Base-by-base conservation (phyloP, 495 filamentous ascomycete genomes). In the Podospora anserina region DNA sequence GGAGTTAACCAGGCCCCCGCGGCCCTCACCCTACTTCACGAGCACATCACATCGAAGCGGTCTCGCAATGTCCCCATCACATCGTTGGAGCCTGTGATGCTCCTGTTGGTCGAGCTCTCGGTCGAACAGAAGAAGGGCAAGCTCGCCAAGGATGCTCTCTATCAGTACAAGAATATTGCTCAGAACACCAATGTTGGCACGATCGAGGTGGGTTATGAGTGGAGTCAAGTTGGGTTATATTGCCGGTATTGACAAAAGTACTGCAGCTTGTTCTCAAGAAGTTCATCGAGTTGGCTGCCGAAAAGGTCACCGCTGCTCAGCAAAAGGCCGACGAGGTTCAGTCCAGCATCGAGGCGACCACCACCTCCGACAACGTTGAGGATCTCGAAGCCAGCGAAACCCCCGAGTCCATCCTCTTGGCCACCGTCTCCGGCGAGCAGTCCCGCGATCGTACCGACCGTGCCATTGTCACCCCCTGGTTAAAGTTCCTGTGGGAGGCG, bases 401-500 rank as follows among this genome's bases (percentile, higher is more conserved):
- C 26, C 95, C 95, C 70, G 95, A 99, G 81, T 98, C 95, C 34
- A 97, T 99, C 78, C 89, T 99, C 66, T 86, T 99, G 16, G 96
- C 95, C 66, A 99, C 95, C 64, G 95, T 99, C 66, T 99, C 95
- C 23, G 96, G 95, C 70, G 95, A 99, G 79, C 95, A 98, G 80
- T 96, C 94, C 54, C 90, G 90, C 69, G 95, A 99, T 79, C 91
- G 95, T 68, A 99, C 95, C 75, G 95, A 98, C 82, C 89, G 95
- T 73, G 95, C 95, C 71, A 94, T 99, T 72, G 95, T 99, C 60
- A 99, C 95, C 64, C 95, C 95, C 61, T 99, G 96, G 95, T 87
- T 99, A 71, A 99, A 99, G 83, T 99, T 99, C 77, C 85, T 99
- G 67, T 99, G 95, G 95, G 96, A 99, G 82, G 97, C 95, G n/a